Evolutionary conservation across 2,329 filamentous ascomycete species (phyloP).

Genomic region (Penicillium sp.): DNA sequence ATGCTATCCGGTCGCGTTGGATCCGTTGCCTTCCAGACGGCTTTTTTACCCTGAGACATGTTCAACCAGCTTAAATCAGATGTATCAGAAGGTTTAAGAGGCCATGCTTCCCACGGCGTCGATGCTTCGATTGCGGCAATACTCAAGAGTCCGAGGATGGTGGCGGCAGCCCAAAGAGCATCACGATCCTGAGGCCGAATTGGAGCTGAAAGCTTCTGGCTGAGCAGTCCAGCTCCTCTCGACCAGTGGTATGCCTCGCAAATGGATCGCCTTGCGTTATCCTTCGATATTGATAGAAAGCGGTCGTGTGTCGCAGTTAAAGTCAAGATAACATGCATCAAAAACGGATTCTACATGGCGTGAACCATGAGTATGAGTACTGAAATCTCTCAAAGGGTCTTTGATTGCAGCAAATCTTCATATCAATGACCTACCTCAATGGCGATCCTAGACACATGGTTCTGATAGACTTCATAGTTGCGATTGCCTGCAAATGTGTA

Average conservation of each 20-base stretch:
- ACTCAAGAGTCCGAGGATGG: slow-evolving; percentile 21
- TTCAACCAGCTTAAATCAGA: slow-evolving; percentile 62
- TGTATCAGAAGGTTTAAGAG: slow-evolving; percentile 49
- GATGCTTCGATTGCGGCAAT: slow-evolving; percentile 17
- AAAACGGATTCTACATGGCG: slow-evolving; percentile 54
- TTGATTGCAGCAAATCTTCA: slow-evolving; percentile 34
- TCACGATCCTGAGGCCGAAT: slow-evolving; percentile 23
- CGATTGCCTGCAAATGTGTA: slow-evolving; percentile 12
- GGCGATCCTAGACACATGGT: slow-evolving; percentile 14
- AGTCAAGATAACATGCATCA: slow-evolving; percentile 59
- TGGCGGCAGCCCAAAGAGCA: slow-evolving; percentile 24
- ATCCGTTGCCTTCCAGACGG: slow-evolving; percentile 56
- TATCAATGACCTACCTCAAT: slow-evolving; percentile 15
- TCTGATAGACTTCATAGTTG: slow-evolving; percentile 12
- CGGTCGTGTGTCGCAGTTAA: slow-evolving; percentile 60
- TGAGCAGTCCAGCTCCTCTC: slow-evolving; percentile 14
- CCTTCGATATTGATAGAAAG: slow-evolving; percentile 36
- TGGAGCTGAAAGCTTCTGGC: slow-evolving; percentile 16
- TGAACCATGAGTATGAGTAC: neutral
- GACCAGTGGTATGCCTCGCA: slow-evolving; percentile 20
- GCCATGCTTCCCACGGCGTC: slow-evolving; percentile 57
- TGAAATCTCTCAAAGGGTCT: too few relatives aligned
- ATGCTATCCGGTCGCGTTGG: slow-evolving; percentile 51
- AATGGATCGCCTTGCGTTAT: slow-evolving; percentile 5
- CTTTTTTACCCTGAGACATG: slow-evolving; percentile 58